phyloP scores from a whole-genome alignment of 768 basidiomycete species.

The Hortiboletus campestris region DNA sequence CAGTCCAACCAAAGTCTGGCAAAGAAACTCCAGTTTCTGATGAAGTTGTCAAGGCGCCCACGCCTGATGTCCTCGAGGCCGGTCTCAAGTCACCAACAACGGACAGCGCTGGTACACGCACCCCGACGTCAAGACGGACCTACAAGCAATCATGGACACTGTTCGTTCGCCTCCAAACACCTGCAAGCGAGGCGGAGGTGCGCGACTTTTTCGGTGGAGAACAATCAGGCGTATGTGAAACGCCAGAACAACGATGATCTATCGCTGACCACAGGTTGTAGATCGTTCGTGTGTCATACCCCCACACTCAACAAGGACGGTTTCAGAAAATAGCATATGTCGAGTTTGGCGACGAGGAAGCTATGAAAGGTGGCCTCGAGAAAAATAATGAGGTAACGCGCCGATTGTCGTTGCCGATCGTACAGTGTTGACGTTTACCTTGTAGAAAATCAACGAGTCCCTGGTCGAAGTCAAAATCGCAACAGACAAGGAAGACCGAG shows the following conservation, averaged over 20 bases:
- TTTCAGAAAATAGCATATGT: constrained; percentile 71
- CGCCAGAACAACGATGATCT: background rate
- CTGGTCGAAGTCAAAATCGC: constrained; percentile 71
- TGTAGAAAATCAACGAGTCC: constrained; percentile 67
- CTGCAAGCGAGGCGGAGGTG: constrained; percentile 61
- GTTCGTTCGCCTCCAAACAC: constrained; percentile 65
- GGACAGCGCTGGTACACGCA: constrained; percentile 62
- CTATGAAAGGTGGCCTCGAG: constrained; percentile 76
- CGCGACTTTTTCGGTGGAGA: constrained; percentile 76
- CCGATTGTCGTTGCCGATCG: constrained; percentile 15
- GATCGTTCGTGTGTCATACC: constrained; percentile 71
- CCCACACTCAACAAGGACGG: constrained; percentile 46
- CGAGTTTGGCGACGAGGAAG: constrained; percentile 86
- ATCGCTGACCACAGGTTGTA: constrained; percentile 24
- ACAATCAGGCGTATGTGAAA: constrained; percentile 55
- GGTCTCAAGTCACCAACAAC: constrained; percentile 56
- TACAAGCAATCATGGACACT: constrained; percentile 81
- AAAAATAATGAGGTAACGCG: constrained; percentile 64
- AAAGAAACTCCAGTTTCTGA: constrained; percentile 39
- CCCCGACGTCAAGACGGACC: constrained; percentile 65
- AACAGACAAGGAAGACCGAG: constrained; percentile 49
- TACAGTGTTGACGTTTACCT: constrained; percentile 4
- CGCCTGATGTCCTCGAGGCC: constrained; percentile 25
- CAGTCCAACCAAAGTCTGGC: constrained; percentile 34
- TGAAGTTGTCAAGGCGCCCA: constrained; percentile 23